phyloP scores from a whole-genome alignment of 2,329 filamentous ascomycete species.

The Aspergillus sp. region DNA sequence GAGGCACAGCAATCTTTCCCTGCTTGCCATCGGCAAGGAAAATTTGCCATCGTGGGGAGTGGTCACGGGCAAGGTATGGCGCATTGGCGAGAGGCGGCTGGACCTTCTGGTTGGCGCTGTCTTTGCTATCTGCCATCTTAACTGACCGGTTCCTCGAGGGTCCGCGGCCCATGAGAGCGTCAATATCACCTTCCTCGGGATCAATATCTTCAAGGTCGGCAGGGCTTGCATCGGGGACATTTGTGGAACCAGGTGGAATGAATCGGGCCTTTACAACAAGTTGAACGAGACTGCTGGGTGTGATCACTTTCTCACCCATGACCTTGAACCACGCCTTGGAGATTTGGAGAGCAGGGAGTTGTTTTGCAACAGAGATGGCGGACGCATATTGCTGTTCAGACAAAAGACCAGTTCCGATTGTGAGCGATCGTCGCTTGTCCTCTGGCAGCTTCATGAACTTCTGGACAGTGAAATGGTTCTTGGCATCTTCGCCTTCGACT shows the following conservation, averaged over 20 bases:
- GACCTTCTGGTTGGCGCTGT: conserved; percentile 62
- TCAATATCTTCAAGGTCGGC: conserved; percentile 87
- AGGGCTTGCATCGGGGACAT: conserved; percentile 72
- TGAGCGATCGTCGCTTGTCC: conserved; percentile 67
- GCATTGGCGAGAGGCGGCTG: conserved; percentile 85
- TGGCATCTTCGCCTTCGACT: conserved; percentile 60
- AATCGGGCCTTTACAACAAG: conserved; percentile 94
- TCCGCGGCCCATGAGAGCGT: conserved; percentile 75
- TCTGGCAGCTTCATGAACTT: conserved; percentile 85
- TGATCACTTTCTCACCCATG: conserved; percentile 87
- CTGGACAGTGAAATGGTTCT: conserved; percentile 75
- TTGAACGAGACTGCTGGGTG: conserved; percentile 86
- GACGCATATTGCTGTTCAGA: conserved; percentile 73
- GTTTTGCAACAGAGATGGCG: conserved; percentile 73
- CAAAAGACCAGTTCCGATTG: conserved; percentile 68
- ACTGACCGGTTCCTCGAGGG: conserved; percentile 62
- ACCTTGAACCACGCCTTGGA: conserved; percentile 99
- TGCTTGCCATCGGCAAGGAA: conserved; percentile 94
- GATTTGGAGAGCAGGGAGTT: conserved; percentile 80
- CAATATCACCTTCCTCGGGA: conserved; percentile 86
- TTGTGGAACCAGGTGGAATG: conserved; percentile 77
- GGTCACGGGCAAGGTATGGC: conserved; percentile 84
- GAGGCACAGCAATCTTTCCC: conserved; percentile 93
- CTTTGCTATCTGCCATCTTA: conserved; percentile 56
- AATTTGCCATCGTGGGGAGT: conserved; percentile 88